These are phyloP conservation scores for Centrapalus pauciflorus DNA, from an alignment of 129 eudicot genomes.

Conservation along the genomic window DNA sequence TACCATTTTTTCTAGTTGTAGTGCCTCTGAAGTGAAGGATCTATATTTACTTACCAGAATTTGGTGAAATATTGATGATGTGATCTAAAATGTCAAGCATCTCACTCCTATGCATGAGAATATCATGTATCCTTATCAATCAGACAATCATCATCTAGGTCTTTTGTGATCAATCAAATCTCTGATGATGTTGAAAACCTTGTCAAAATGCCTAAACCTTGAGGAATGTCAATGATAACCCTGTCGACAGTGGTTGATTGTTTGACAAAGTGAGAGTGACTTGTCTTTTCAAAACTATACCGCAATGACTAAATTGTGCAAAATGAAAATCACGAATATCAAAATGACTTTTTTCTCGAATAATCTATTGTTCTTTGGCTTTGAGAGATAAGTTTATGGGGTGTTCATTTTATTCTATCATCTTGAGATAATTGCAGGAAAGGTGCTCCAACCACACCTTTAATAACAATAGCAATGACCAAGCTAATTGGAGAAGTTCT, in stretches of 20 bases:
- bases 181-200: not conserved
- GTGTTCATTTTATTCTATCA: conserved; percentile 1
- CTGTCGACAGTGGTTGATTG: not conserved
- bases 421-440: conserved; percentile 55
- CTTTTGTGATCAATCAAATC: not conserved
- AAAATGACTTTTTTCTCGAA: not conserved
- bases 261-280: not conserved
- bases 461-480: conserved; percentile 87
- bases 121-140: not conserved
- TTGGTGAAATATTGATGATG: not conserved
- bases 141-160: not conserved
- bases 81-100: not conserved
- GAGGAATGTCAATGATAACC: not conserved
- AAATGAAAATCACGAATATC: not conserved
- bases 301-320: not conserved
- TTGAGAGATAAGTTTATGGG: not conserved
- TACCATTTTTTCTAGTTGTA: not conserved
- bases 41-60: not conserved
- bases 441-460: conserved; percentile 98
- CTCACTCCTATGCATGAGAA: not conserved
- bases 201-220: not conserved
- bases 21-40: not conserved
- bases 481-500: conserved; percentile 74
- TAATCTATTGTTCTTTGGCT: not conserved
- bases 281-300: not conserved